Conservation (phyloP, 306 rosid species). For the Rubus idaeus region DNA sequence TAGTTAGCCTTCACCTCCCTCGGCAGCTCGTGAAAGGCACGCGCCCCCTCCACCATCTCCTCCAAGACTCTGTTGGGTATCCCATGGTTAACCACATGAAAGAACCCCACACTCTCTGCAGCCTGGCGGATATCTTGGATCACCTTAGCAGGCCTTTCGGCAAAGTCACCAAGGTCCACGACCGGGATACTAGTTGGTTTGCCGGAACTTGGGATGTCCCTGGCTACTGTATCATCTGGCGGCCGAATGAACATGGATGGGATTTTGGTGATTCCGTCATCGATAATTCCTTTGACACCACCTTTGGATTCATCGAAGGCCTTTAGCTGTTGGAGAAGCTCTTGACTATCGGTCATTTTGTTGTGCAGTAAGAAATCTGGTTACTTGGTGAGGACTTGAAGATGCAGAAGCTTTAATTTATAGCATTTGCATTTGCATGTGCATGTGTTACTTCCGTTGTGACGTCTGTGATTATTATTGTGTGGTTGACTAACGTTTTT, state of each 20-base stretch:
- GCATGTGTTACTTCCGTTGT: neutral
- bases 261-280: conserved; percentile 4
- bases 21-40: no score
- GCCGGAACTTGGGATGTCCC: neutral
- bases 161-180: no score
- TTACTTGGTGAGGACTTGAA: neutral
- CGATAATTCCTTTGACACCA: neutral
- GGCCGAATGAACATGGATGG: neutral
- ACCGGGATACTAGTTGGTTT: no score
- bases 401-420: neutral
- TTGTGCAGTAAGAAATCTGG: neutral
- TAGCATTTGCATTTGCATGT: neutral
- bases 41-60: no score
- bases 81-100: no score
- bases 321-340: neutral
- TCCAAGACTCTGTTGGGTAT: no score
- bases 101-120: no score
- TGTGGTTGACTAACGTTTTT: no score
- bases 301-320: neutral
- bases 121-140: no score
- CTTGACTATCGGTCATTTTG: neutral
- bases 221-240: neutral
- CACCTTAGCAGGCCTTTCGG: no score
- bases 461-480: no score
- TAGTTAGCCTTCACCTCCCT: no score